Evolutionary conservation across 805 yeast genomes (phyloP).

Genomic region (Candida pseudofarinosa): DNA sequence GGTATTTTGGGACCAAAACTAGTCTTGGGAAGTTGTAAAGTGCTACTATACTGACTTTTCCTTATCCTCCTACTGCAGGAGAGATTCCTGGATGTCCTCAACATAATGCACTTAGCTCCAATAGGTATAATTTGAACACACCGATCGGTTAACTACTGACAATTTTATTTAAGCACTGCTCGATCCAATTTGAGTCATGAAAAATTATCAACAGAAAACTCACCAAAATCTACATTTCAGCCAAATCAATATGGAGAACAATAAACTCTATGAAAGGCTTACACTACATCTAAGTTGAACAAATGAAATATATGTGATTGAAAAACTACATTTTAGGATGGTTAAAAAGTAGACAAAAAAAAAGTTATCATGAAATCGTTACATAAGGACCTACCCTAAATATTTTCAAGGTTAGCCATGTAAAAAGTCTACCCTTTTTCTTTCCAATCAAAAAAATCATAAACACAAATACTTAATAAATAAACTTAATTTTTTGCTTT

Average conservation of each 20-base stretch:
- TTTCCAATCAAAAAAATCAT: background rate
- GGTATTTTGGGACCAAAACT: conserved; percentile 52
- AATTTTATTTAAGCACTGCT: background rate
- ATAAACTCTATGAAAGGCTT: too few relatives aligned
- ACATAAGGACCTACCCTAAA: conserved; percentile 4
- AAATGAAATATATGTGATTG: too few relatives aligned
- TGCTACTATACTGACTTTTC: conserved; percentile 37
- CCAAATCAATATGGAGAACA: too few relatives aligned
- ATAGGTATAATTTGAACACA: too few relatives aligned
- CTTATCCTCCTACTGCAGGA: conserved; percentile 1
- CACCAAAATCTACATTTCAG: too few relatives aligned
- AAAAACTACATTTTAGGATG: too few relatives aligned
- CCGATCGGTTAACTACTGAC: too few relatives aligned
- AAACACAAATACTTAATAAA: conserved; percentile 6
- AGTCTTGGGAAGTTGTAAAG: conserved; percentile 65
- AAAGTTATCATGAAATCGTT: conserved; percentile 9
- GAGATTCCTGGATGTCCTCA: background rate
- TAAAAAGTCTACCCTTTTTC: background rate
- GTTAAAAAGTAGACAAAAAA: too few relatives aligned
- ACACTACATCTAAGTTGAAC: too few relatives aligned
- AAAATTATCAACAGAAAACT: too few relatives aligned
- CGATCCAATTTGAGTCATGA: background rate
- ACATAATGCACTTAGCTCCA: too few relatives aligned
- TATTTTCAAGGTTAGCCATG: background rate
- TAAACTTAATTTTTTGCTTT: background rate